These are phyloP conservation scores for Leishmania gerbilli DNA, from an alignment of 208 protist species.

Conservation along the genomic window DNA sequence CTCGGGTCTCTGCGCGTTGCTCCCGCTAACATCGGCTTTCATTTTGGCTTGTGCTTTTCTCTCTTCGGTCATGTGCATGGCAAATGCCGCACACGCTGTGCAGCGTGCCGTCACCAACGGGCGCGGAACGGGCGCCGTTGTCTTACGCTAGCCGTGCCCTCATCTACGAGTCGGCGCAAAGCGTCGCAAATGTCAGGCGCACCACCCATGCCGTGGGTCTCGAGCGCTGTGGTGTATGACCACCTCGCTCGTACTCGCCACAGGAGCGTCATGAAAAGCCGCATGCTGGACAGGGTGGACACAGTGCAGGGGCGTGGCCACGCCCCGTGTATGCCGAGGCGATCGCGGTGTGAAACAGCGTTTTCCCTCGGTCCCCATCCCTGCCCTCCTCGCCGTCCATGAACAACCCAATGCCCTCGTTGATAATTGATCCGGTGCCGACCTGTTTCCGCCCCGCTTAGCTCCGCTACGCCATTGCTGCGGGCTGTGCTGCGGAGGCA, in stretches of 20 bases:
- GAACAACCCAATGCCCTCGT: background rate
- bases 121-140: conserved; percentile 11
- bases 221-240: background rate
- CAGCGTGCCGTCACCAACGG: background rate
- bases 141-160: conserved; percentile 13
- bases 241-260: background rate
- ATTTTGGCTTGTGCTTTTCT: background rate
- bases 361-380: background rate
- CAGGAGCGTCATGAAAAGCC: background rate
- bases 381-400: background rate
- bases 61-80: too few relatives aligned
- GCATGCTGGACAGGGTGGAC: background rate
- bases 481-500: conserved; percentile 59
- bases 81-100: background rate
- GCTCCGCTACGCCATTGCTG: conserved; percentile 38
- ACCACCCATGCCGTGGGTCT: background rate
- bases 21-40: too few relatives aligned
- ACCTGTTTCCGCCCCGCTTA: conserved; percentile 13
- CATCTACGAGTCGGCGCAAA: conserved; percentile 6
- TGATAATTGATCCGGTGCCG: conserved; percentile 17
- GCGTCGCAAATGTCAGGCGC: background rate
- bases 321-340: background rate
- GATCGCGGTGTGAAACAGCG: background rate
- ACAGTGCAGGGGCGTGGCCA: conserved; percentile 5
- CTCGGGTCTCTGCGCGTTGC: background rate